Evolutionary conservation across 768 basidiomycete species (phyloP), one percentile per base, ranked within the genome.

Genomic region (Tephrocybe sp.): DNA sequence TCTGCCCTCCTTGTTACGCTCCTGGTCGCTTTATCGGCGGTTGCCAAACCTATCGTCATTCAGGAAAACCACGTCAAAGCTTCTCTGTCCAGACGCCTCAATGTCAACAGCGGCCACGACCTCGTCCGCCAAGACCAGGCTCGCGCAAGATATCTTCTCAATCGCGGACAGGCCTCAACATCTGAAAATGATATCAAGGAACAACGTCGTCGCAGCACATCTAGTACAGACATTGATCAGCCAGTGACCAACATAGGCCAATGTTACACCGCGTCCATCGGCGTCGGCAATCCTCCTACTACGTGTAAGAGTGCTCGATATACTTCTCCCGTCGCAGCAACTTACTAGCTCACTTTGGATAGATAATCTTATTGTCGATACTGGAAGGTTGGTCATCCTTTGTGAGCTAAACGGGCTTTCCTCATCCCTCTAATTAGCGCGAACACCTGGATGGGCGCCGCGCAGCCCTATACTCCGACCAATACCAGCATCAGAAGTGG

Each of bases 301-400:
- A 64, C 57, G 19, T 83, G 81, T 79, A 55, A 57, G 74, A 56
- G 19, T 45, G 25, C 13, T 36, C 34, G 23, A 11, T 36, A 36
- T n/a, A 29, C 27, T 4, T 25, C 27, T 37, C 22, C 43, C 23
- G 16, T 4, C 8, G n/a, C n/a, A n/a, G 8, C 24, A 31, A 19
- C 54, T 29, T 46, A 24, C 8, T 45, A 43, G 22, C 29, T 27
- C 6, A 19, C 16, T 45, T 6, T 18, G n/a, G 37, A 36, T 53
- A 85, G 83, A 79, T 60, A 42, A 60, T 3, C 72, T 87, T 40
- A 58, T 86, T 46, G 67, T 86, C 45, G 84, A 85, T 59, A 84
- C 84, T 3, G 82, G 80, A 63, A 83, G 80, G 68, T 68, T 21
- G 30, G 34, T n/a, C n/a, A n/a, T n/a, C n/a, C n/a, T n/a, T n/a